Evolutionary conservation across 371 early-diverging fungal species (phyloP), one percentile per base, ranked within the genome.

Genomic region (Saksenaea vasiformis): DNA sequence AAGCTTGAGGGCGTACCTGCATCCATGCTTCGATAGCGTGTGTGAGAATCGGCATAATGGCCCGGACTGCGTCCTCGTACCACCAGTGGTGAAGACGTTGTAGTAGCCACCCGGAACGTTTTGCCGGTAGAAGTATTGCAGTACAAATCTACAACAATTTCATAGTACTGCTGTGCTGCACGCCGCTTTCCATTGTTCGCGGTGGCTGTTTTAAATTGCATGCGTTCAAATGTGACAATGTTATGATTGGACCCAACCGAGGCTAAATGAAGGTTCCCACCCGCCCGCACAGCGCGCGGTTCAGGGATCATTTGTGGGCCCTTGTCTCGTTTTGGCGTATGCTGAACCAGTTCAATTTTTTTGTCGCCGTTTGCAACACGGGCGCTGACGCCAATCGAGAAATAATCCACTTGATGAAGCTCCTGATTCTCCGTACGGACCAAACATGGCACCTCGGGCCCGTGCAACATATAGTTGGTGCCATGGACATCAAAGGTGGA

Each of bases 131-230:
- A 66, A 28, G 79, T 80, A 62, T 85, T 82, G 15, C 89, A 92
- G 57, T 79, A 82, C 24, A 93, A 68, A 44, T 85, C 83, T 0
- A 92, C 80, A 34, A 78, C 72, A 44, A 93, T 72, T 47, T 86
- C 79, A 69, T 91, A 91, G 73, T 91, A 94, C 74, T 95, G 95
- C 65, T 94, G 95, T 0, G 93, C 89, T 44, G 93, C 91, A 2
- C 80, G 78, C 53, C 93, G 85, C 66, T 90, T 90, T 51, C 92
- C 92, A 65, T 93, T 95, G 74, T 94, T 95, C 38, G 93, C 93
- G 0, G 96, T 95, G 22, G 95, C 93, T 0, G 90, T 87, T 73
- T 94, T 94, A 84, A 95, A 95, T 78, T 95, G 96, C n/a, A 95
- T 72, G 11, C 96, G 87, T 69, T 95, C 95, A 74, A 92, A 95